Base-by-base conservation (phyloP, 805 yeast genomes). In the Wickerhamomyces silvicola region DNA sequence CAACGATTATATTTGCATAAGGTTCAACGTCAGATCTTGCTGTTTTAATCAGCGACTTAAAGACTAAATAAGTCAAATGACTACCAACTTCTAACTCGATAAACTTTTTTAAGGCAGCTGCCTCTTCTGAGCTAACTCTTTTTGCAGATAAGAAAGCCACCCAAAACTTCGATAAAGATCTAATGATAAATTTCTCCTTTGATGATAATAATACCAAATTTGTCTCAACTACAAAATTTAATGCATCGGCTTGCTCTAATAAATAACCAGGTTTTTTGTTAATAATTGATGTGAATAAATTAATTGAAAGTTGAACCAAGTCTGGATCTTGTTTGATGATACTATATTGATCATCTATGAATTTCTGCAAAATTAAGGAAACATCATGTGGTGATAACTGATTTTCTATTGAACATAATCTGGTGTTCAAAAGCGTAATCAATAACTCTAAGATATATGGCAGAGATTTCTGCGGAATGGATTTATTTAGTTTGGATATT, bases 11-110 rank as follows among this genome's bases (percentile, higher is more conserved):
- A 13, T 73, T 76, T 24, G 73, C 72, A 50, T 64, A 81, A 27
- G 60, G 58, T 10, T 76, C 84, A 24, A 80, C 50, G 37, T 73
- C 75, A 0, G 88, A 79, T 41, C 90, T 58, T 6, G 65, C 60
- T 11, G 71, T 45, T 33, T 64, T 72, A 52, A 78, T 46, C 54
- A 80, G 43, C 38, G 68, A 64, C 42, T 59, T 38, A 53, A 72
- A 37, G 3, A 64, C 48, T 11, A 46, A 42, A 56, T 50, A 56
- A 36, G 72, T 45, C 28, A 56, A 33, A 4, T 35, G 48, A 42
- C 31, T 46, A 28, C 45, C 63, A 43, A 42, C 54, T 11, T 32
- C 56, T 38, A 36, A 43, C 43, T 34, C 62, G 45, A 40, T 53
- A 25, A 61, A 46, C 10, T 43, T 32, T 54, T 52, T 45, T 1